Evolutionary conservation across 805 yeast species (phyloP), one percentile per base, ranked within the genome.

Genomic region (Ogataea siamensis): DNA sequence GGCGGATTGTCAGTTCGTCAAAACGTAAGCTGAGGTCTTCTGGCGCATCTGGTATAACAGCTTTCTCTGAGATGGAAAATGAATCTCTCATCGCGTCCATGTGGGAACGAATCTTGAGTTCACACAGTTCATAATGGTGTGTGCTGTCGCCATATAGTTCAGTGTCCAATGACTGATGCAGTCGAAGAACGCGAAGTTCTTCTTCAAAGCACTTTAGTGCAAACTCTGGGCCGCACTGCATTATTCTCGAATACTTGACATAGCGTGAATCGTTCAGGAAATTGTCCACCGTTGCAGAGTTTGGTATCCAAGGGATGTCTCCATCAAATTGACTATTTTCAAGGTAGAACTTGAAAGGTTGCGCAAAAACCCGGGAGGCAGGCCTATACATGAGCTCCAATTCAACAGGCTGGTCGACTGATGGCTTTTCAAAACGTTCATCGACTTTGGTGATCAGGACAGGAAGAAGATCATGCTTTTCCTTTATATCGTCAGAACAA

Each of bases 351-450:
- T 53, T 51, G 45, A 57, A 54, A 12, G 66, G 65, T 32, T 58
- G 60, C 0, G 67, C 54, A 28, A 59, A 47, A 11, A 63, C 51
- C 20, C 54, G 54, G 14, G 58, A 55, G 10, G 53, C 46, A 1
- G 59, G 57, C 20, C 76, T 54, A 31, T 73, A 66, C 87, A 89
- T 84, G 44, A 88, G 65, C n/a, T 80, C 73, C 45, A 88, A 55
- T 0, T 70, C 70, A 2, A 69, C 74, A 18, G 76, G 78, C 29
- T 74, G 71, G 2, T 79, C 78, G 2, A 73, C 60, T 30, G 65
- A 67, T 0, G 94, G 89, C 1, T 64, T 64, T 40, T 76, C 85
- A 42, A 74, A 73, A 29, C 75, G 62, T 36, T 74, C 80, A 43
- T 76, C 80, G 6, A 71, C 60, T 9, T 60, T 58, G 22, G 68